Evolutionary conservation across 1,284 basidiomycete species (phyloP), one percentile per base, ranked within the genome.

Genomic region (Anthracocystis setariae): DNA sequence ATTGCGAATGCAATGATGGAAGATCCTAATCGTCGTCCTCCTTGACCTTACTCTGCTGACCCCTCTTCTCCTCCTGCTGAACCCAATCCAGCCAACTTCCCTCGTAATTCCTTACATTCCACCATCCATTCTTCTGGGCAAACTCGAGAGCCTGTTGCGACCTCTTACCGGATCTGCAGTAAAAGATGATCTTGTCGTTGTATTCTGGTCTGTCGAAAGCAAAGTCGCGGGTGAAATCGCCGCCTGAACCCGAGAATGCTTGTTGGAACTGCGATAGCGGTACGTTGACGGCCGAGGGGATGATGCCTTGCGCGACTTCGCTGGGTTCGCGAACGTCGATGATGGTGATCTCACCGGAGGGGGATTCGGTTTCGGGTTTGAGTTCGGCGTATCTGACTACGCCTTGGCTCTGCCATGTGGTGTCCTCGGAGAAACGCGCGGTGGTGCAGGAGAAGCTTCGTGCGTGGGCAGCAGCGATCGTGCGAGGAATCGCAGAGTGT

Each of bases 41-140:
- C 47, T 81, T 75, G 63, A 78, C 70, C 53, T 76, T 61, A 46
- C 48, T 54, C 8, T 27, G 40, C 58, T 62, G 66, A 27, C 29
- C 64, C n/a, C 61, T 54, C 23, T 48, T 79, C 48, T 83, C 72
- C 54, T 85, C 82, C 76, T 87, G 89, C 75, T 89, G 86, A 4
- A 88, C 87, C 94, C 94, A 98, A 78, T 97, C 93, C 65, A 94
- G 83, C 92, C 92, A 97, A 17, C 92, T 93, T 18, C 94, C 94
- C 68, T 88, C 88, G 83, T 96, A 98, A 83, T 97, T 97, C 66
- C 90, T 83, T 39, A 92, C 84, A 62, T 90, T 92, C 78, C 86
- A 88, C 83, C 89, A 98, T 8, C 95, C 94, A 79, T 91, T 90
- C 71, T 90, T 86, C 78, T 88, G 89, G 0, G 93, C 93, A 46